Base-by-base conservation (phyloP, 2,329 filamentous ascomycete genomes). In the Fusarium vanettenii region DNA sequence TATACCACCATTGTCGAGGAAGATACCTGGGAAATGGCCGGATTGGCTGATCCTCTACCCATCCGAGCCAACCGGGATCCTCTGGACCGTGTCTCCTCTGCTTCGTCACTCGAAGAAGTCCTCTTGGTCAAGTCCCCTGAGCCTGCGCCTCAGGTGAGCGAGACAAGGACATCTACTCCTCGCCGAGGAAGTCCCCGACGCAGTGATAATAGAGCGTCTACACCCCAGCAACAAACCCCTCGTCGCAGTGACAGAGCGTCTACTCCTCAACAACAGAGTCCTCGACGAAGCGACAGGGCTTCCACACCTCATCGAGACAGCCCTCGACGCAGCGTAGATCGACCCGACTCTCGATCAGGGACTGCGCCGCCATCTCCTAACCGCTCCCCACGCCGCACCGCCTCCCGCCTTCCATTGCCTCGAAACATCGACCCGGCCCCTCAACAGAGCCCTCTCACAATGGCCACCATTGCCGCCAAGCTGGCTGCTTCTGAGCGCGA, bases 401-500 rank as follows among this genome's bases (percentile, higher is more conserved):
- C 64, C 45, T 78, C 76, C 14, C 76, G 73, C 16, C 75, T 76
- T 29, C 79, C 71, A 25, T 74, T 86, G n/a, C 80, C 84, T 52
- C 79, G 83, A 70, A 78, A 81, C 67, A 66, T 81, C 2, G 84
- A 85, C 27, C 84, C 84, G 5, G 79, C 80, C 1, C 82, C 85
- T 6, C 86, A 88, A 59, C 89, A 91, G 72, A 90, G 87, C 31
- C 90, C 90, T 0, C 80, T 92, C 5, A 91, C 88, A 22, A 91
- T 91, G 87, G 88, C 89, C 10, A 87, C 84, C 37, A 92, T 92
- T 70, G 88, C 89, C 0, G 89, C 90, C 31, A 92, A 92, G 80
- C 84, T 92, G 0, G 91, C 90, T 1, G 90, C 91, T 2, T 89
- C 90, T 0, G 91, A 92, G 73, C 86, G 89, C 20, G 90, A 92